Percentiles rank a stretch among this genome's conserved stretches.
Conservation (phyloP, 352 stramenopile species). For the Globisporangium middletonii region DNA sequence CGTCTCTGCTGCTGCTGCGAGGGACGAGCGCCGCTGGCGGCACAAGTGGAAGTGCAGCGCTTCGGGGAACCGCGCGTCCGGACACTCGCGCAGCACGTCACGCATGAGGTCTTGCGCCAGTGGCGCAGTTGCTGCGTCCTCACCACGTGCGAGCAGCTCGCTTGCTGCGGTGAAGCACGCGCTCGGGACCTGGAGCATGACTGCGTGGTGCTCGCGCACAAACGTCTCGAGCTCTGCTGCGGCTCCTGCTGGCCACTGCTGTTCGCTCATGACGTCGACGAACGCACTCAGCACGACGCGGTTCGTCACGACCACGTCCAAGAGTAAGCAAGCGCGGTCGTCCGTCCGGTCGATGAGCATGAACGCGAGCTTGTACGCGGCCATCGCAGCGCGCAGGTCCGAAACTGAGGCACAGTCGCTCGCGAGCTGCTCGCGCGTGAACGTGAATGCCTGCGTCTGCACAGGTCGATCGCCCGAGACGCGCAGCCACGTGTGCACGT, state of each 20-base stretch:
- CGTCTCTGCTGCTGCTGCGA: background rate
- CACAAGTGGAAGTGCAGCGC: slow-evolving; percentile 13
- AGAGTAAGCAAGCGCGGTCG: background rate
- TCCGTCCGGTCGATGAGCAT: background rate
- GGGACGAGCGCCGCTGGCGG: too few relatives aligned
- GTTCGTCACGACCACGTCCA: slow-evolving; percentile 12
- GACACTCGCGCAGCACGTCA: slow-evolving; percentile 4
- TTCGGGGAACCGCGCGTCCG: slow-evolving; percentile 3
- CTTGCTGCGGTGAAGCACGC: slow-evolving; percentile 11
- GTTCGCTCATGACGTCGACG: background rate
- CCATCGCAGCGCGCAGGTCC: background rate
- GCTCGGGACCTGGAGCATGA: background rate
- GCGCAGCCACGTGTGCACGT: slow-evolving; percentile 13
- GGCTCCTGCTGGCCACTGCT: background rate
- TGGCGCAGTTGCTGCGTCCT: background rate
- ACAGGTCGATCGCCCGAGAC: slow-evolving; percentile 7
- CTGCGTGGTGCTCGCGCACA: background rate
- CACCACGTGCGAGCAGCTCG: background rate
- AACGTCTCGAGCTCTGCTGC: slow-evolving; percentile 3
- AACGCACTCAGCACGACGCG: slow-evolving; percentile 7
- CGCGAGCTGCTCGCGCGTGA: slow-evolving; percentile 6
- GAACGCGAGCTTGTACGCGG: slow-evolving; percentile 4
- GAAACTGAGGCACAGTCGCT: background rate
- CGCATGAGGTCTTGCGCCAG: slow-evolving; percentile 3
- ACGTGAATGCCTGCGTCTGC: slow-evolving; percentile 5